Evolutionary conservation across 495 filamentous ascomycete species (phyloP).

Genomic region (Penicillium tannophilum): DNA sequence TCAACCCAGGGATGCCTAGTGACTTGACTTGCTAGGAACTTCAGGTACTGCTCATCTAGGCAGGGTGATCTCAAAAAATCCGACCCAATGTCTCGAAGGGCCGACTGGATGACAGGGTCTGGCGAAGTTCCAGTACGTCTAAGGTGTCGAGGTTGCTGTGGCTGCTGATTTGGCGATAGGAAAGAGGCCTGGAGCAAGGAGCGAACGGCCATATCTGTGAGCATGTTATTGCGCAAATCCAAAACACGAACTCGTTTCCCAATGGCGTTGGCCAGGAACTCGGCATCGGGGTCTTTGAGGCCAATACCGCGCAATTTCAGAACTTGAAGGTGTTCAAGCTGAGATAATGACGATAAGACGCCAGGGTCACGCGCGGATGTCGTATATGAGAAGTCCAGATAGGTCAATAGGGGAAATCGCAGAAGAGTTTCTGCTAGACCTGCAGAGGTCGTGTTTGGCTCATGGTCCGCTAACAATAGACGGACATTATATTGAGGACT

Average conservation of each 20-base stretch:
- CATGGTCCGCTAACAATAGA: constrained; percentile 58
- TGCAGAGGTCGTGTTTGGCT: constrained; percentile 57
- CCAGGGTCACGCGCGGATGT: constrained; percentile 53
- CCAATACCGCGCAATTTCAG: constrained; percentile 61
- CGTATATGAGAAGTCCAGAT: constrained; percentile 64
- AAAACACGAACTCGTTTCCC: constrained; percentile 55
- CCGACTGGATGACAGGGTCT: constrained; percentile 18
- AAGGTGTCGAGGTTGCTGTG: not conserved
- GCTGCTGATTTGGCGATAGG: constrained; percentile 18
- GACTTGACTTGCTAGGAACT: constrained; percentile 50
- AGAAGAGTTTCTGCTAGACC: constrained; percentile 55
- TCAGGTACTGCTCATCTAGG: constrained; percentile 53
- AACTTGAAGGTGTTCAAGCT: constrained; percentile 54
- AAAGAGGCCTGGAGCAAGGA: constrained; percentile 56
- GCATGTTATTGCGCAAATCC: constrained; percentile 60
- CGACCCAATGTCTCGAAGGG: constrained; percentile 7
- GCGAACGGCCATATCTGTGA: constrained; percentile 58
- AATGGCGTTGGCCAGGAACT: constrained; percentile 55
- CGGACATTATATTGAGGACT: constrained; percentile 45
- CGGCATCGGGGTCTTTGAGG: constrained; percentile 57
- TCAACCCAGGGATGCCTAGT: constrained; percentile 56
- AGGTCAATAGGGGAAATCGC: constrained; percentile 57
- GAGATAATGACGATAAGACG: constrained; percentile 48
- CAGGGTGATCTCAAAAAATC: constrained; percentile 41
- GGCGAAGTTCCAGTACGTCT: constrained; percentile 14